Base-by-base conservation (phyloP, 78 protist genomes). In the Dictyostelium brefeldianum region DNA sequence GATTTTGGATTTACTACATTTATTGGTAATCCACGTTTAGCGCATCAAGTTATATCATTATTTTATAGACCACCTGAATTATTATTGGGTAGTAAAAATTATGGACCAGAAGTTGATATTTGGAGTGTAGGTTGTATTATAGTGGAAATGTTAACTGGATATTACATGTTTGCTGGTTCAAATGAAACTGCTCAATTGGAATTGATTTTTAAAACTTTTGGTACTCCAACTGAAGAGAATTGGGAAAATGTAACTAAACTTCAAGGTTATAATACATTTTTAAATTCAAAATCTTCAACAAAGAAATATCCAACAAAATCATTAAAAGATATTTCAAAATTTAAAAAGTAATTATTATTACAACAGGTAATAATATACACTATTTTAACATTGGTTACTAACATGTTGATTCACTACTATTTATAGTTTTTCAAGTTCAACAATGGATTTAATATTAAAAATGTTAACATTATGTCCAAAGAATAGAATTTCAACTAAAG, bases 21-120 rank as follows among this genome's bases (percentile, higher is more conserved):
- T 12, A 31, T 94, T 14, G 96, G 94, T 20, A 56, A 90, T 12
- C 78, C 83, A n/a, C 57, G 46, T 29, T 47, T 80, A 48, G 67
- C 96, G 12, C 70, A 75, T 36, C 81, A 85, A 6, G 95, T 84
- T 0, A 80, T 92, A 15, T 92, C 97, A 14, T 36, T 69, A n/a
- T 96, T 87, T 75, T 96, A 95, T 80, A 47, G 97, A 25, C 95
- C 98, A 27, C 98, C 98, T 51, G 98, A 97, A 75, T 80, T 97
- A 74, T 80, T 97, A 31, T 90, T 95, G 94, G 97, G 97, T 46
- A 73, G 95, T 25, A 70, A 57, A 25, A 62, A 79, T n/a, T 97
- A 97, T 85, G 94, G 97, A 0, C 54, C 96, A 0, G 85, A 80
- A 43, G 83, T 96, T 14, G 98, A 97, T 75, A 83, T 89, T 54